Evolutionary conservation across 2,329 filamentous ascomycete genomes (phyloP).

Genomic region (Ophiosphaerella narmari): DNA sequence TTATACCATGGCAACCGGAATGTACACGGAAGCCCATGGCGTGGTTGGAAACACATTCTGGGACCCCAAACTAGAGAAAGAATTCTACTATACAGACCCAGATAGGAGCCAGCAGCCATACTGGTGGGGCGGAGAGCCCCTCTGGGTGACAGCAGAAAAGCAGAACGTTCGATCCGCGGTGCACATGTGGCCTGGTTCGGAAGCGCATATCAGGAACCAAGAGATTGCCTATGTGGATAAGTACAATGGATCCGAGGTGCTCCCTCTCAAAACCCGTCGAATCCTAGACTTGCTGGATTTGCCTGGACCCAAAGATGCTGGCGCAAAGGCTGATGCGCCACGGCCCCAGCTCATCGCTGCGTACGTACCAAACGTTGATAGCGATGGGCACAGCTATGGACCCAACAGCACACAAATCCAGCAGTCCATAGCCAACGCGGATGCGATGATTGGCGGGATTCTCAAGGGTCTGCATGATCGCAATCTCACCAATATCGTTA

Average conservation of each 20-base stretch:
- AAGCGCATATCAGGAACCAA: conserved; percentile 77
- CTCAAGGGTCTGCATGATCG: conserved; percentile 77
- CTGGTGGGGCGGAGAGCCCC: conserved; percentile 94
- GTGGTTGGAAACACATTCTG: conserved; percentile 94
- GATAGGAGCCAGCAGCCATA: conserved; percentile 76
- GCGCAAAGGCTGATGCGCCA: conserved; percentile 54
- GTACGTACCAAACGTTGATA: conserved; percentile 92
- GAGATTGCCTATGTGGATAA: conserved; percentile 83
- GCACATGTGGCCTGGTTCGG: conserved; percentile 98
- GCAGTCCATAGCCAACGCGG: conserved; percentile 75
- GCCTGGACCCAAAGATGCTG: conserved; percentile 69
- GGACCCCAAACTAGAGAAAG: conserved; percentile 75
- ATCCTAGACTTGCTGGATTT: conserved; percentile 84
- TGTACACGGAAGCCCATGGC: conserved; percentile 92
- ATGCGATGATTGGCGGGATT: conserved; percentile 78
- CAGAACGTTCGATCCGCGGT: conserved; percentile 79
- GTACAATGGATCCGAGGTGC: conserved; percentile 76
- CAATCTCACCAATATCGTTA: conserved; percentile 88
- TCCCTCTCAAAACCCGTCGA: conserved; percentile 76
- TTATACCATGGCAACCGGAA: conserved; percentile 87
- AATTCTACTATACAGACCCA: conserved; percentile 88
- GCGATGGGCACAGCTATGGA: conserved; percentile 83
- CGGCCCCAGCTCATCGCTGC: conserved; percentile 91
- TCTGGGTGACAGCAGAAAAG: conserved; percentile 91
- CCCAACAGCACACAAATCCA: conserved; percentile 94